Conservation (phyloP, 352 stramenopile genomes). For the Globisporangium irregulare region DNA sequence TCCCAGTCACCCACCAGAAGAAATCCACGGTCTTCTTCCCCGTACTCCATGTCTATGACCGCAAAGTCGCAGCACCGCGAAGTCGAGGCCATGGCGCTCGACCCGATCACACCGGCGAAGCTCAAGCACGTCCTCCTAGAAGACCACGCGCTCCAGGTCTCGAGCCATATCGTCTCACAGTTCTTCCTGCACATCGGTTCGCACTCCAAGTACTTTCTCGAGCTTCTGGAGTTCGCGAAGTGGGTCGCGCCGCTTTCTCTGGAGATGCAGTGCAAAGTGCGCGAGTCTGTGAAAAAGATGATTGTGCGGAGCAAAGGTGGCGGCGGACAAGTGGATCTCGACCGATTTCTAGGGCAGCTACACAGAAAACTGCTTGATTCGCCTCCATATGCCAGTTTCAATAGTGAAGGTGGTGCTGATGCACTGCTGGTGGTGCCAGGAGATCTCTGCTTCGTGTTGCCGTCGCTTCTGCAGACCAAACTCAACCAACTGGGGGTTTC, state of each 20-base stretch:
- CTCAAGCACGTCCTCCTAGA: conserved; percentile 37
- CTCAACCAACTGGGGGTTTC: conserved; percentile 49
- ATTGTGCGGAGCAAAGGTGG: conserved; percentile 41
- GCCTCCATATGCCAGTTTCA: conserved; percentile 9
- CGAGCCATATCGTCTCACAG: conserved; percentile 41
- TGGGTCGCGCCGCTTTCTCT: conserved; percentile 37
- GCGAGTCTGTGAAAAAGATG: conserved; percentile 35
- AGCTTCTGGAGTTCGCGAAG: conserved; percentile 35
- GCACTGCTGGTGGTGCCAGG: background rate
- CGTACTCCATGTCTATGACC: conserved; percentile 1
- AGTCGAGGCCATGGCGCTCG: conserved; percentile 16
- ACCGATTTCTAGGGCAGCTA: conserved; percentile 43
- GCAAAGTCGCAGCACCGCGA: conserved; percentile 16
- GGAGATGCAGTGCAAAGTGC: conserved; percentile 34
- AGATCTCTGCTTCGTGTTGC: conserved; percentile 20
- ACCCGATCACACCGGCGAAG: conserved; percentile 33
- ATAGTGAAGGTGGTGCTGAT: background rate
- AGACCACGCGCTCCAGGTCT: conserved; percentile 31
- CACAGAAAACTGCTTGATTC: conserved; percentile 31
- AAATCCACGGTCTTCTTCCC: background rate
- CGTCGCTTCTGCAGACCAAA: conserved; percentile 31
- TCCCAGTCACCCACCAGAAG: conserved; percentile 6
- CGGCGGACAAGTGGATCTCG: conserved; percentile 43
- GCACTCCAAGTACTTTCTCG: conserved; percentile 39
- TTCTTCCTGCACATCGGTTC: conserved; percentile 55